Percentiles rank a stretch among this genome's conserved stretches.
These are phyloP conservation scores for Immersiporthe knoxdaviesiana DNA, from an alignment of 2,329 filamentous ascomycete species.

Conservation along the genomic window DNA sequence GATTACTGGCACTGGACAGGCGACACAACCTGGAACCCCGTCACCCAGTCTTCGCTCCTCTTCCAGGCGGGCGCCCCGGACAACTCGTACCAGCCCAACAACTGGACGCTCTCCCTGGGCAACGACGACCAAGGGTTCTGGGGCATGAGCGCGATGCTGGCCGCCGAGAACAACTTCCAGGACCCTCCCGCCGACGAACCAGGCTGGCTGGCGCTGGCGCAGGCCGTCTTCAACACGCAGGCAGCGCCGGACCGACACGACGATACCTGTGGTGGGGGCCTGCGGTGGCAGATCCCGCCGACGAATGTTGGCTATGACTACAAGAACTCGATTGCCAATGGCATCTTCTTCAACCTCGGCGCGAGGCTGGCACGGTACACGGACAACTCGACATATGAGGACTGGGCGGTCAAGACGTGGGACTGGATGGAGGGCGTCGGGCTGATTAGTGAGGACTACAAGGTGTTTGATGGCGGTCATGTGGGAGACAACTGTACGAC, in stretches of 20 bases:
- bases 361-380: constrained; percentile 63
- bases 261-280: constrained; percentile 58
- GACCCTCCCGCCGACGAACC: constrained; percentile 54
- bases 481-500: constrained; percentile 56
- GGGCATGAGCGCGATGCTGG: constrained; percentile 61
- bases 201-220: constrained; percentile 56
- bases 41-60: constrained; percentile 35
- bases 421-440: constrained; percentile 52
- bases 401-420: constrained; percentile 56
- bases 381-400: constrained; percentile 53
- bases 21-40: constrained; percentile 59
- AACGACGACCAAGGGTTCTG: constrained; percentile 72
- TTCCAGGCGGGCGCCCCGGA: constrained; percentile 36
- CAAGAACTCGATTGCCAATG: constrained; percentile 54
- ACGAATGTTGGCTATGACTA: constrained; percentile 67
- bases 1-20: constrained; percentile 69
- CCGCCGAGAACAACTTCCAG: constrained; percentile 59
- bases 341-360: constrained; percentile 47
- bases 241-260: constrained; percentile 62
- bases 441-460: constrained; percentile 56
- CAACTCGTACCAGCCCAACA: constrained; percentile 37
- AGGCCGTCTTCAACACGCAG: constrained; percentile 63
- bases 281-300: constrained; percentile 66
- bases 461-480: constrained; percentile 63
- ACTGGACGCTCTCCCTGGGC: constrained; percentile 39